phyloP scores from a whole-genome alignment of 495 filamentous ascomycete species.

The Penicillium antarcticum region DNA sequence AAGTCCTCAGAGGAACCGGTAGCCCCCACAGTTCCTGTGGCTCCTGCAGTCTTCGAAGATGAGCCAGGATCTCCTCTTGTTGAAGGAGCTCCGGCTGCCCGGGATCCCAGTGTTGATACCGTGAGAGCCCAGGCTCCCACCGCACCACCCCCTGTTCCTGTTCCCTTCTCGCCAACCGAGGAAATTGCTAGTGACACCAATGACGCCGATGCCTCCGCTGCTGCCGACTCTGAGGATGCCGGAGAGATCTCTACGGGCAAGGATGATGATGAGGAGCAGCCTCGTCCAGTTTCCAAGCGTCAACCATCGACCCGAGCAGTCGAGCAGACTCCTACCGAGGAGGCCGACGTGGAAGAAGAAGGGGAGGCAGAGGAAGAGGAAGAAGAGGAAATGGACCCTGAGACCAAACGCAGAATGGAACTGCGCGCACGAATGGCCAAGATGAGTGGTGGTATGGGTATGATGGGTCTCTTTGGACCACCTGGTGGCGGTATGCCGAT shows the following conservation, averaged over 20 bases:
- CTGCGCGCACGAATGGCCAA: conserved; percentile 94
- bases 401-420: conserved; percentile 81
- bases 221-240: conserved; percentile 80
- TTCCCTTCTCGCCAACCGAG: conserved; percentile 42
- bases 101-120: conserved; percentile 59
- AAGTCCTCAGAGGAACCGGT: conserved; percentile 63
- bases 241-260: conserved; percentile 71
- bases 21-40: conserved; percentile 25
- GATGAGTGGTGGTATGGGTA: conserved; percentile 97
- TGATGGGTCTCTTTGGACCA: conserved; percentile 89
- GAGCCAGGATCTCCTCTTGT: conserved; percentile 40
- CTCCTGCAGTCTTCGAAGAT: conserved; percentile 16
- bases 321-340: conserved; percentile 20
- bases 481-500: conserved; percentile 66
- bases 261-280: conserved; percentile 66
- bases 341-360: conserved; percentile 50
- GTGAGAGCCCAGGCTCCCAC: conserved; percentile 42
- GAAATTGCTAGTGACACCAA: conserved; percentile 73
- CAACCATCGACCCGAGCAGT: conserved; percentile 14
- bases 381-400: conserved; percentile 89
- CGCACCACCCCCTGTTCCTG: conserved; percentile 32
- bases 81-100: conserved; percentile 36
- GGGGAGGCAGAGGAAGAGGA: conserved; percentile 78
- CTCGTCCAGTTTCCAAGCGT: conserved; percentile 17
- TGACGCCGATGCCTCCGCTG: conserved; percentile 86